Evolutionary conservation across 345 rosid genomes (phyloP), one percentile per base, ranked within the genome.

Genomic region (Salix udensis): DNA sequence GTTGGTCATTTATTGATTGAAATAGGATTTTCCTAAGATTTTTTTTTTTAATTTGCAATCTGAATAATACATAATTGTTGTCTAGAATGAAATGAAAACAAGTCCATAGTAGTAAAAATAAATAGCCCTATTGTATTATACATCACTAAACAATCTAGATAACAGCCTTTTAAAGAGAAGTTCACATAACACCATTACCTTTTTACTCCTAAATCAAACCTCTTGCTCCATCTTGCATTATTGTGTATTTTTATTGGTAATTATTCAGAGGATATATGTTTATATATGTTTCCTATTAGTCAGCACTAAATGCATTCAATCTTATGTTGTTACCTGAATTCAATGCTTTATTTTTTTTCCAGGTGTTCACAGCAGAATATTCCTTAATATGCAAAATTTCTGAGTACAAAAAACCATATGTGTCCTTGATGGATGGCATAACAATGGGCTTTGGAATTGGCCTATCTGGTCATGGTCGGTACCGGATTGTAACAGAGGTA

Each of bases 391-490:
- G 98, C 89, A 95, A 90, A 85, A 95, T 93, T 81, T 80, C 92
- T 68, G 97, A 77, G 46, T 95, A 91, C 87, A 87, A 85, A 82
- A 95, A 95, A 78, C 97, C 98, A 70, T 93, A 93, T 68, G 84
- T 93, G 77, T 87, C 93, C 67, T 79, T 95, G 67, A 95, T 95
- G 98, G 97, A 95, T 88, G 97, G 98, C 73, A 79, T 93, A 74
- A 91, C 97, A 26, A 95, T 93, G 97, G 97, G 98, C 31, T 95
- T 91, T 86, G 97, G 98, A 58, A 53, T 95, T 83, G 97, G 98
- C 75, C 85, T 95, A 64, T 93, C 97, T 72, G 97, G 97, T 72
- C 97, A 95, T 88, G 98, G 97, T n/a, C 84, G 85, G 82, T 91
- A 89, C 81, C 88, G 92, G 42, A 89, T 95, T 77, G 81, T 95